Evolutionary conservation across 169 alveolate genomes (phyloP).

Genomic region (Theileria annulata): DNA sequence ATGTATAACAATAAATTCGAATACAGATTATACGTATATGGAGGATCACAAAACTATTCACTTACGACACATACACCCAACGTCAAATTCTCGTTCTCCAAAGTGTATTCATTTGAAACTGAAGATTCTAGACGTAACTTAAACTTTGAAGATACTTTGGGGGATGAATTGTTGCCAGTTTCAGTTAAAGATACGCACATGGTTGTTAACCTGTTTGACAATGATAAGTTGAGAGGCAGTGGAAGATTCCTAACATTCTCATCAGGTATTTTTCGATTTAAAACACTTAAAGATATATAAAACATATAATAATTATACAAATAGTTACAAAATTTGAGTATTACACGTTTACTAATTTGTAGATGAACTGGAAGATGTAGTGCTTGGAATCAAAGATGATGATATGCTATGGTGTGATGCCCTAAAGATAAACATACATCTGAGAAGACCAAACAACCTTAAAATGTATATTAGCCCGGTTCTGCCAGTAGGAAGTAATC

Average conservation of each 20-base stretch:
- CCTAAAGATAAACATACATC: background rate
- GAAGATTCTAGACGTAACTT: background rate
- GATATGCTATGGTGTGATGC: background rate
- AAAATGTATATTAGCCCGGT: background rate
- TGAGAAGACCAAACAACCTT: slow-evolving; percentile 1
- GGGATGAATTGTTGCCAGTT: background rate
- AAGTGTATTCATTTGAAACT: background rate
- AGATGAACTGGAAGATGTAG: background rate
- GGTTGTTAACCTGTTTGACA: slow-evolving; percentile 8
- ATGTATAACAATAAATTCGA: slow-evolving; percentile 2
- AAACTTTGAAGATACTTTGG: background rate
- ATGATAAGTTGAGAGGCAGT: background rate
- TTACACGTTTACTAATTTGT: too few relatives aligned
- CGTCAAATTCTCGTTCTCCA: background rate
- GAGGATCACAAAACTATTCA: background rate
- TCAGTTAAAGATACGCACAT: background rate
- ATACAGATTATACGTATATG: background rate
- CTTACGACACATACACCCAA: background rate
- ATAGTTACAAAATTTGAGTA: background rate
- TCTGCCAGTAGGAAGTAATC: background rate
- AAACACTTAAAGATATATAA: background rate
- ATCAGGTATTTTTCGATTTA: background rate
- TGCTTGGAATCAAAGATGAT: background rate
- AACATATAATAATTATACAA: background rate
- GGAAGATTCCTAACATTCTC: slow-evolving; percentile 13